phyloP scores from a whole-genome alignment of 441 rosid species.

The Melianthus villosus region DNA sequence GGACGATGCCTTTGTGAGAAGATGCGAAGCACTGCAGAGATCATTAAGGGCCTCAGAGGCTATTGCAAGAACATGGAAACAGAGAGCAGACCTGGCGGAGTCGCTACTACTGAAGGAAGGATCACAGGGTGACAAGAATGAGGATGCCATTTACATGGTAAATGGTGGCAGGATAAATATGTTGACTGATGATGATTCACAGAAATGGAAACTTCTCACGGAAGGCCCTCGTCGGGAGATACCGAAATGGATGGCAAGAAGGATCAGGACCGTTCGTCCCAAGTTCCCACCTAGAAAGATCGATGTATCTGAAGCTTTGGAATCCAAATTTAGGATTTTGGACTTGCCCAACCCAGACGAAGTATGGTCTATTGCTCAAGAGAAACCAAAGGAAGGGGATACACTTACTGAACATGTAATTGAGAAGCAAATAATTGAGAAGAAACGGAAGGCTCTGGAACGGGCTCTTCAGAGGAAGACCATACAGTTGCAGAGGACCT shows the following conservation, averaged over 20 bases:
- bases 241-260: slow-evolving; percentile 39
- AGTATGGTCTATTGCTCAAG: slow-evolving; percentile 37
- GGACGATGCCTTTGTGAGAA: slow-evolving; percentile 22
- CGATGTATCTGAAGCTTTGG: slow-evolving; percentile 18
- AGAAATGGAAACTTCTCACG: slow-evolving; percentile 34
- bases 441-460: slow-evolving; percentile 28
- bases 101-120: slow-evolving; percentile 16
- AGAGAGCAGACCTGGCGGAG: slow-evolving; percentile 31
- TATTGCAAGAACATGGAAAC: slow-evolving; percentile 25
- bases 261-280: slow-evolving; percentile 21
- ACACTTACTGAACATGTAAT: slow-evolving; percentile 25
- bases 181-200: slow-evolving; percentile 28
- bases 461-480: slow-evolving; percentile 18
- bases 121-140: slow-evolving; percentile 11
- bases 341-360: slow-evolving; percentile 25
- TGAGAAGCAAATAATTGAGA: slow-evolving; percentile 31
- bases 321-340: slow-evolving; percentile 15
- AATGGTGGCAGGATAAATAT: slow-evolving; percentile 39
- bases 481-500: slow-evolving; percentile 20
- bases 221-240: slow-evolving; percentile 36
- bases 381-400: slow-evolving; percentile 31
- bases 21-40: slow-evolving; percentile 29
- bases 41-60: slow-evolving; percentile 26
- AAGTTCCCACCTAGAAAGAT: slow-evolving; percentile 30
- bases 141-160: slow-evolving; percentile 15